Evolutionary conservation across 495 filamentous ascomycete genomes (phyloP).

Genomic region (Xylaria longipes): DNA sequence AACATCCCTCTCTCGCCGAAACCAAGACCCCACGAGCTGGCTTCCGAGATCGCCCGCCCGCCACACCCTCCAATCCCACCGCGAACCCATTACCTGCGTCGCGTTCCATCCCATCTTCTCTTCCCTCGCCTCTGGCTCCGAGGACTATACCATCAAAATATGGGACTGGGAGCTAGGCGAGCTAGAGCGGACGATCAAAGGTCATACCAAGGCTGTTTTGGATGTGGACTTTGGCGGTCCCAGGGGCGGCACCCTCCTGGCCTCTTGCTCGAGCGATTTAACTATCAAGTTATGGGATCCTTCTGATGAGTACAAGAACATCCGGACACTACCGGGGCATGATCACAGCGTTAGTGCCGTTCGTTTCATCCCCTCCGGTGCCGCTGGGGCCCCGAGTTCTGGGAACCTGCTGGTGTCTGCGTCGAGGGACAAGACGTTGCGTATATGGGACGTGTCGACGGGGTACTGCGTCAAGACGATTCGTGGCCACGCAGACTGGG

Average conservation of each 20-base stretch:
- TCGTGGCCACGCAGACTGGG: conserved; percentile 85
- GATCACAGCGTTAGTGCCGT: conserved; percentile 90
- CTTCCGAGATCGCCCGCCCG: conserved; percentile 80
- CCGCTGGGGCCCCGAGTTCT: conserved; percentile 64
- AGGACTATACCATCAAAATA: conserved; percentile 88
- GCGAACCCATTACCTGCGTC: conserved; percentile 80
- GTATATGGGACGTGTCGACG: conserved; percentile 92
- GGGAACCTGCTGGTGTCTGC: conserved; percentile 84
- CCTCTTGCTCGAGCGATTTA: conserved; percentile 87
- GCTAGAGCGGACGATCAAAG: conserved; percentile 88
- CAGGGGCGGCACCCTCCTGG: conserved; percentile 81
- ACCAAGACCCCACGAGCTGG: conserved; percentile 87
- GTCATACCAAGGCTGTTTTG: conserved; percentile 87
- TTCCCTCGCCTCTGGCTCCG: conserved; percentile 88
- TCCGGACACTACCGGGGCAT: conserved; percentile 88
- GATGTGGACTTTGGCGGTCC: conserved; percentile 94
- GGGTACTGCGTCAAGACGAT: conserved; percentile 91
- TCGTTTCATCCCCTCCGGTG: conserved; percentile 85
- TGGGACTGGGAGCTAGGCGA: conserved; percentile 99
- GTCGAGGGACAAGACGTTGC: conserved; percentile 79
- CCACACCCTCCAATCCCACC: conserved; percentile 85
- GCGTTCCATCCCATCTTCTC: conserved; percentile 96
- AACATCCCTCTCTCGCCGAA: conserved; percentile 75
- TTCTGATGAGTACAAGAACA: conserved; percentile 92
- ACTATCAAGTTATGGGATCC: conserved; percentile 98